Conservation (phyloP, 768 basidiomycete genomes). For the Macrolepiota fuliginosa region DNA sequence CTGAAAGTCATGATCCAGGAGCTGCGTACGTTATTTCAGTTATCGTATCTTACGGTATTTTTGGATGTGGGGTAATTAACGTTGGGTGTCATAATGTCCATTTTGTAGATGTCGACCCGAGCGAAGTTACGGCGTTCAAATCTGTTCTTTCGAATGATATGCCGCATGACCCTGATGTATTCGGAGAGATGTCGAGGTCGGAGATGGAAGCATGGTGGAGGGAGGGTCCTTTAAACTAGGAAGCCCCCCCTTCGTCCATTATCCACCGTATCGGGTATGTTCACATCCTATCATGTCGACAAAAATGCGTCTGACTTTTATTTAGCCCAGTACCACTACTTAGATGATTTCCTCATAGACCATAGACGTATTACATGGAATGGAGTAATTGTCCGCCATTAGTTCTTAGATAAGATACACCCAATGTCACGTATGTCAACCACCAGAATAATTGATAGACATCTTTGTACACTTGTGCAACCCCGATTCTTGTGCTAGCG, state of each 20-base stretch:
- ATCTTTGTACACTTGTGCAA: no score
- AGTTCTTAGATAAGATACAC: no score
- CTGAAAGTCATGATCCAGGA: conserved; percentile 1
- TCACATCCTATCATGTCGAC: not conserved
- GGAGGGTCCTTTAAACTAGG: not conserved
- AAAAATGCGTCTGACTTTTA: not conserved
- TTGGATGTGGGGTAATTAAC: not conserved
- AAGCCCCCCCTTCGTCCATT: no score
- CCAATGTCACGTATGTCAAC: no score
- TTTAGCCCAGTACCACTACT: not conserved
- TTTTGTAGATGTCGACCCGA: conserved; percentile 1
- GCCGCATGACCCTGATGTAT: conserved; percentile 2
- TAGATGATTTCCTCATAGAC: not conserved
- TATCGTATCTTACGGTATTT: not conserved
- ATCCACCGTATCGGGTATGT: not conserved
- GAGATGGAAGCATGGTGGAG: conserved; percentile 9
- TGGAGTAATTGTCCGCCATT: not conserved
- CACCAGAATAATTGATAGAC: not conserved
- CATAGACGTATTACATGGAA: not conserved
- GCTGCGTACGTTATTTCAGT: not conserved
- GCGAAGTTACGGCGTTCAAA: conserved; percentile 5
- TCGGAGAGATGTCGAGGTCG: conserved; percentile 1
- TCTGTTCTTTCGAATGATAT: conserved; percentile 2
- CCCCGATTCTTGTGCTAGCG: no score
- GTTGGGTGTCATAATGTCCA: not conserved